Evolutionary conservation across 306 rosid genomes (phyloP), one percentile per base, ranked within the genome.

Genomic region (Parietaria judaica): DNA sequence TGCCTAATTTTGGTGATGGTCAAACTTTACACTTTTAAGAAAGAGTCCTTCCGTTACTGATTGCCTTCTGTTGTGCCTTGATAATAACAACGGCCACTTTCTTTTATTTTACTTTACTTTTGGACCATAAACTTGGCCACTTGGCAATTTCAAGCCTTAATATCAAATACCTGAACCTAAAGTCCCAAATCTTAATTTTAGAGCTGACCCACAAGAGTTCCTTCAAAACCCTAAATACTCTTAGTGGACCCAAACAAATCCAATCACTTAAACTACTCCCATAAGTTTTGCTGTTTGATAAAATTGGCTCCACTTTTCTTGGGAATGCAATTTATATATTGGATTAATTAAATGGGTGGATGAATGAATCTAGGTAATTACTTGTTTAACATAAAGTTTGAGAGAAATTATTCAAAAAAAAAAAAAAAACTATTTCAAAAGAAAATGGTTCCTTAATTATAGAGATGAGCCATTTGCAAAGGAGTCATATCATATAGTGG

Each of bases 181-280:
- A 45, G 41, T 60, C 51, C 37, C 5, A 11, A n/a, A 43, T 5
- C 51, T 60, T 17, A 61, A 61, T 47, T 47, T 46, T 34, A 44
- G 35, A 60, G 31, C 53, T 46, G 48, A 38, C 62, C 47, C 13
- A 58, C 46, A 38, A 58, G 39, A 36, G 0, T 31, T 58, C 23
- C n/a, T 36, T 31, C 49, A 60, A 8, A 44, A 16, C 14, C 14
- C 53, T 7, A 12, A 11, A 48, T 23, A 47, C n/a, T 44, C 4
- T 47, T 61, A 47, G 51, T 62, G 66, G 66, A 48, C 66, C 56
- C 66, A 7, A 39, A 10, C 41, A 60, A 8, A 46, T 17, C 35
- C 38, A 1, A 47, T 7, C 36, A n/a, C 8, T 4, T 35, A 31
- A 62, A 47, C 36, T 16, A 60, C 45, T n/a, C 53, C 4, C 15